These are phyloP conservation scores for Corymbia citriodora DNA, from an alignment of 441 rosid genomes.

Conservation along the genomic window DNA sequence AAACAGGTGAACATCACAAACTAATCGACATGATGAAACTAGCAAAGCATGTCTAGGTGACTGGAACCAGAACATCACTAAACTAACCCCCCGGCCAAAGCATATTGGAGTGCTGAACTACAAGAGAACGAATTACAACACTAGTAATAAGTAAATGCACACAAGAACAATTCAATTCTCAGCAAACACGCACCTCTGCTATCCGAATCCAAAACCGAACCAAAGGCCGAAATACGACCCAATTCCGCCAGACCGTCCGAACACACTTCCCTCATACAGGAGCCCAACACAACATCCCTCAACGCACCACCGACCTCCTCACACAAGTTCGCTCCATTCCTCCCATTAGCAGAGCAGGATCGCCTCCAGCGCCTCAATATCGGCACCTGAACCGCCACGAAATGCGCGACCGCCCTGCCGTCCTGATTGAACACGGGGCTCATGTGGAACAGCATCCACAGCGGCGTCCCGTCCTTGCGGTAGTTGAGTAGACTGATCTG, in stretches of 20 bases:
- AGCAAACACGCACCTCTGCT: constrained; percentile 38
- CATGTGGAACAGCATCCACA: constrained; percentile 83
- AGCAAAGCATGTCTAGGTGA: neutral
- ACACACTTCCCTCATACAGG: constrained; percentile 75
- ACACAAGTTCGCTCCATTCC: constrained; percentile 19
- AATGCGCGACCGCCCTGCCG: constrained; percentile 59
- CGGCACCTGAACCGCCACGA: no score
- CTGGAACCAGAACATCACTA: neutral
- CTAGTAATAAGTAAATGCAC: neutral
- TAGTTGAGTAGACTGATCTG: constrained; percentile 68
- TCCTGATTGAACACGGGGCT: constrained; percentile 49
- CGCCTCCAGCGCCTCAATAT: constrained; percentile 20
- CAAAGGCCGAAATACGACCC: constrained; percentile 29
- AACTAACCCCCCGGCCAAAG: neutral
- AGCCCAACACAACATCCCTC: constrained; percentile 47
- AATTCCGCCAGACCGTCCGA: constrained; percentile 37
- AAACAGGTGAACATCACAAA: neutral
- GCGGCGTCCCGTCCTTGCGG: constrained; percentile 76
- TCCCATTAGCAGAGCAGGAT: neutral
- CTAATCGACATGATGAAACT: neutral
- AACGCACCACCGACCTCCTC: constrained; percentile 24
- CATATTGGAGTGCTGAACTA: neutral
- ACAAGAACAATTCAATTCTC: neutral
- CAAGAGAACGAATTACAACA: neutral
- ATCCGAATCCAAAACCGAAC: constrained; percentile 23